A percentile compares a stretch with the other conserved stretches of the same genome.
These are phyloP conservation scores for Hypoxylon sp. DNA, from an alignment of 2,329 filamentous ascomycete species.

Conservation along the genomic window DNA sequence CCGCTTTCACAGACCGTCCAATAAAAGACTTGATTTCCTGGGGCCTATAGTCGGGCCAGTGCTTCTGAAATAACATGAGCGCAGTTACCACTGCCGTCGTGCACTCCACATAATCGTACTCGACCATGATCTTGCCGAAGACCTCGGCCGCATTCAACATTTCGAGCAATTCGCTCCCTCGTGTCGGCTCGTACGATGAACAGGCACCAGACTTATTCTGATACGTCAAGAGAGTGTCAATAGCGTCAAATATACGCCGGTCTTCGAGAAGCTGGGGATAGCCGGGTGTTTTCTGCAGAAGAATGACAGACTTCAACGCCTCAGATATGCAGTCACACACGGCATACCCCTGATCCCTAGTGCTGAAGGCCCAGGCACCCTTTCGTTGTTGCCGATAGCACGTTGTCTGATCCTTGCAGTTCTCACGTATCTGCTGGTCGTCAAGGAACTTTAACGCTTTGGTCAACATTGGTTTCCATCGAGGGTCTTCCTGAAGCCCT, in stretches of 20 bases:
- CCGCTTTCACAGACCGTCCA: conserved; percentile 81
- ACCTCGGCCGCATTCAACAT: conserved; percentile 95
- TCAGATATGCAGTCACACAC: conserved; percentile 97
- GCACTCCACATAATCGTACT: conserved; percentile 98
- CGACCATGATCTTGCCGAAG: conserved; percentile 97
- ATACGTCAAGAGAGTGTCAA: conserved; percentile 92
- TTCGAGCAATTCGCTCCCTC: conserved; percentile 84
- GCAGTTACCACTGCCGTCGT: conserved; percentile 95
- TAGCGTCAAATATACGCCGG: conserved; percentile 84
- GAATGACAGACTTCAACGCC: conserved; percentile 86
- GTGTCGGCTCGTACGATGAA: conserved; percentile 88
- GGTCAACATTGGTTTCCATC: conserved; percentile 86
- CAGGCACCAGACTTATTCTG: conserved; percentile 90
- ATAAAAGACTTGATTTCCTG: conserved; percentile 83
- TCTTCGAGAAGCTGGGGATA: conserved; percentile 83
- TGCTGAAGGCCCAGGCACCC: conserved; percentile 97
- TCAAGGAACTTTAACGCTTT: conserved; percentile 90
- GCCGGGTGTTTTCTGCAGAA: conserved; percentile 83
- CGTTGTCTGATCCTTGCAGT: conserved; percentile 80
- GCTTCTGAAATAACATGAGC: conserved; percentile 82
- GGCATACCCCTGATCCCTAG: conserved; percentile 90
- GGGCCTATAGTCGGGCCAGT: conserved; percentile 85
- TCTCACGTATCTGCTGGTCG: conserved; percentile 89
- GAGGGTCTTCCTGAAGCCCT: conserved; percentile 81
- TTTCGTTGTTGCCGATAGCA: conserved; percentile 94